Evolutionary conservation across 148 eudicot species (phyloP), one percentile per base, ranked within the genome.

Genomic region (Persicaria maculosa): DNA sequence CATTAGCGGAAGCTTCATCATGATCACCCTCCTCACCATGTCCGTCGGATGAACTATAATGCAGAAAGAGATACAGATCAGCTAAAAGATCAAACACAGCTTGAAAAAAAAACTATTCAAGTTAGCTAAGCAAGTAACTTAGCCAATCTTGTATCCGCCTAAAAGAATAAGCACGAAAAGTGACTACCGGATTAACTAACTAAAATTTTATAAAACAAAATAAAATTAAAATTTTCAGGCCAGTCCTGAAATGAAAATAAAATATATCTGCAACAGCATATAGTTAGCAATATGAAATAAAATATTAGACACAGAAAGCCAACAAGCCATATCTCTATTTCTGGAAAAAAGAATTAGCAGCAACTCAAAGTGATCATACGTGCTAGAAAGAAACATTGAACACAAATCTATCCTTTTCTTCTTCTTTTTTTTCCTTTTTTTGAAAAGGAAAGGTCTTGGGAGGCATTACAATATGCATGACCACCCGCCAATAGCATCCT

Each of bases 31-130:
- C 97, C 72, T 90, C 97, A 59, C 86, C 92, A 80, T 81, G 86
- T 72, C 91, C 97, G 77, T 87, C 96, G 80, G 81, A 92, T 72
- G 90, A 92, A 69, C 97, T 95, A 85, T 7, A 64, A 71, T 15
- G 22, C 72, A 80, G 44, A 61, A 16, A 65, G 70, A 43, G 70
- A 65, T 4, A 2, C 40, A 31, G 40, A 16, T 65, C 70, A 17
- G 71, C 31, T 44, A 62, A 44, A 72, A 17, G 67, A 73, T 20
- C 57, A 72, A 69, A 20, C 48, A 68, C 40, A 14, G 47, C 19
- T 20, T 65, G 45, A 15, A 43, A 65, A 43, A 65, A 45, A 43
- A 65, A 65, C 47, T 40, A 40, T 6, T 65, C 45, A 65, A 43
- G 14, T 65, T 65, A 12, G 46, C 46, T 65, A 65, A 14, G 8